These are phyloP conservation scores for Rhizodiscina lignyota DNA, from an alignment of 495 filamentous ascomycete species.

Conservation along the genomic window DNA sequence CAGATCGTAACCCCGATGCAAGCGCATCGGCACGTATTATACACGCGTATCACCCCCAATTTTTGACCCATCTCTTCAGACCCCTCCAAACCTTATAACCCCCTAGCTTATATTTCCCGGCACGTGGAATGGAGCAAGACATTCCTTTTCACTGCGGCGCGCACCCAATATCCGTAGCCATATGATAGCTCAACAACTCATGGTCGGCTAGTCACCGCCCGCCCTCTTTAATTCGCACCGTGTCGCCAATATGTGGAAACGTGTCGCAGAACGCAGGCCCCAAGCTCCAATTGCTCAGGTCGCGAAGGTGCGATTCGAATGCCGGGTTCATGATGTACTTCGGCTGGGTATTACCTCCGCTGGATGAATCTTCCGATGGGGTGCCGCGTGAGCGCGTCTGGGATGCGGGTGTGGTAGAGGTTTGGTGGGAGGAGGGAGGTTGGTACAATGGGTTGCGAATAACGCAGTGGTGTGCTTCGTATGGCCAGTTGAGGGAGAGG, in stretches of 20 bases:
- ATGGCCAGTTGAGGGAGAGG: constrained; percentile 60
- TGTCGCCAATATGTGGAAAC: constrained; percentile 44
- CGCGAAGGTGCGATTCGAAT: constrained; percentile 56
- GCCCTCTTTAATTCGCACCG: constrained; percentile 17
- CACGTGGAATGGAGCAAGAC: no score
- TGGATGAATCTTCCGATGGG: constrained; percentile 9
- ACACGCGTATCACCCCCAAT: no score
- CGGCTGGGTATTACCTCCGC: constrained; percentile 25
- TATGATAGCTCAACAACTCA: no score
- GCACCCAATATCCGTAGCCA: no score
- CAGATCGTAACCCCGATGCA: no score
- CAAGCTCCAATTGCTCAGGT: constrained; percentile 61
- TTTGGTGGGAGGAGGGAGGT: neutral
- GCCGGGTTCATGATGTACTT: constrained; percentile 61
- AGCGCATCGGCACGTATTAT: no score
- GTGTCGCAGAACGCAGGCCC: constrained; percentile 47
- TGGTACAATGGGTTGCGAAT: constrained; percentile 4
- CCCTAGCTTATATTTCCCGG: no score
- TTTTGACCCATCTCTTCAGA: no score
- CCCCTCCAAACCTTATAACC: no score
- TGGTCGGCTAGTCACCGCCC: no score
- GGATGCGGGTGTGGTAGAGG: constrained; percentile 3
- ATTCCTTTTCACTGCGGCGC: no score
- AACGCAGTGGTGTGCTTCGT: constrained; percentile 31
- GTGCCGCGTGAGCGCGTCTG: constrained; percentile 11